A percentile compares a stretch with the other conserved stretches of the same genome.
These are phyloP conservation scores for Thinopyrum obtusiflorum DNA, from an alignment of 202 grass and related monocot species.

Conservation along the genomic window DNA sequence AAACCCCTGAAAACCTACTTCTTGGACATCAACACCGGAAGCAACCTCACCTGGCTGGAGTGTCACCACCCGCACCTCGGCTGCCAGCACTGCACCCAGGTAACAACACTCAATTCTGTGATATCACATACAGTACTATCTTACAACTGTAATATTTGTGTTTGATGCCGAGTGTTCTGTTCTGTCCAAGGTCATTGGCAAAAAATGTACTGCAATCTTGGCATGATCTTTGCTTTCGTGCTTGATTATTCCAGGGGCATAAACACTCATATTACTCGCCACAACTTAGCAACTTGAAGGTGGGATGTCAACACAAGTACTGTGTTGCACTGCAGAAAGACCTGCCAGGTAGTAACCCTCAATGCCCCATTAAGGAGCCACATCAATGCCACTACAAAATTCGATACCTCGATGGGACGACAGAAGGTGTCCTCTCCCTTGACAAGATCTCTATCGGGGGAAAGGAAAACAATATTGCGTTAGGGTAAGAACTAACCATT, in stretches of 20 bases:
- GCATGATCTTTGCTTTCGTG: not conserved
- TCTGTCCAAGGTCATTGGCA: not conserved
- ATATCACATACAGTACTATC: not conserved
- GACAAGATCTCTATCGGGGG: not conserved
- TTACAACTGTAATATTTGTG: not conserved
- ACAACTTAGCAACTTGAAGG: not conserved
- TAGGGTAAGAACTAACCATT: not conserved
- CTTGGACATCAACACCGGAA: constrained; percentile 5
- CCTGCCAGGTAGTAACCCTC: not conserved
- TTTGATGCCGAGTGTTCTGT: not conserved
- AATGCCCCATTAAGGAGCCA: not conserved
- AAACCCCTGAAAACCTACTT: not conserved
- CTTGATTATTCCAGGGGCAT: not conserved
- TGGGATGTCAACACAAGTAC: not conserved
- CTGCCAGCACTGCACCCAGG: not conserved
- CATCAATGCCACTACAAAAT: not conserved
- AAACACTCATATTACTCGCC: not conserved
- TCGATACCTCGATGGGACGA: not conserved
- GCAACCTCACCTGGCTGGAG: constrained; percentile 12
- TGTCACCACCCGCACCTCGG: not conserved
- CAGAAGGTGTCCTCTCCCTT: not conserved
- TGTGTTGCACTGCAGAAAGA: not conserved
- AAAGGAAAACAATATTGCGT: not conserved
- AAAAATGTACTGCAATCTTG: not conserved
- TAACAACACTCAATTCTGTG: not conserved